Evolutionary conservation across 2,329 filamentous ascomycete genomes (phyloP).

Genomic region (Epichloe amarillans): DNA sequence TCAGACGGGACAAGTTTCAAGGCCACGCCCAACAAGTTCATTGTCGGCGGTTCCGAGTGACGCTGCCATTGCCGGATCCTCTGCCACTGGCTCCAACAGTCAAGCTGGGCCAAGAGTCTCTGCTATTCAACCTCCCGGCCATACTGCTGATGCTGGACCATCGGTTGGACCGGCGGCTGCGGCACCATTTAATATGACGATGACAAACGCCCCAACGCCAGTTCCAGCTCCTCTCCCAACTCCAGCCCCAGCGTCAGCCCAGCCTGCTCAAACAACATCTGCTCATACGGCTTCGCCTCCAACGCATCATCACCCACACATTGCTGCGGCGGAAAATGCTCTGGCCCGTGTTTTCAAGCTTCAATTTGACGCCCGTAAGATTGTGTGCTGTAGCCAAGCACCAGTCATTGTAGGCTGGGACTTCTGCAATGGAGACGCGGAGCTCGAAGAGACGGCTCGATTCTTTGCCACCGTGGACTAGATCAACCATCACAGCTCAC

Average conservation of each 20-base stretch:
- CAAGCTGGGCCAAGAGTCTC: neutral
- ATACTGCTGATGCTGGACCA: neutral
- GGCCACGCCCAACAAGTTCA: slow-evolving; percentile 9
- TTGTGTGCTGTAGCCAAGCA: slow-evolving; percentile 90
- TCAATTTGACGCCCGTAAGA: slow-evolving; percentile 85
- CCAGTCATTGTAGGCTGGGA: slow-evolving; percentile 93
- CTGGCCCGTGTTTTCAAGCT: slow-evolving; percentile 76
- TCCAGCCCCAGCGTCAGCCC: slow-evolving; percentile 7
- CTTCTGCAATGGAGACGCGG: slow-evolving; percentile 76
- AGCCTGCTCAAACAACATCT: slow-evolving; percentile 9
- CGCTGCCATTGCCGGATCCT: slow-evolving; percentile 1
- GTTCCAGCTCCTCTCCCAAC: neutral
- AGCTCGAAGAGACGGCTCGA: slow-evolving; percentile 62
- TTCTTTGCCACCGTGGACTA: slow-evolving; percentile 57
- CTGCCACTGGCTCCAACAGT: neutral
- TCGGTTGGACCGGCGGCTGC: neutral
- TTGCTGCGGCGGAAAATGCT: slow-evolving; percentile 31
- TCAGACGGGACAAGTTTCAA: slow-evolving; percentile 29
- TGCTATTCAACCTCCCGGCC: neutral
- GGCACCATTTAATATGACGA: neutral
- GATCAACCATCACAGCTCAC: neutral
- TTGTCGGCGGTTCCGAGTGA: neutral
- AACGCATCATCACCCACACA: slow-evolving; percentile 29
- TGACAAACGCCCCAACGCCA: neutral
- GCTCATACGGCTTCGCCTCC: neutral